These are phyloP conservation scores for Phragmites australis DNA, from an alignment of 176 grass and related monocot genomes.

Conservation along the genomic window DNA sequence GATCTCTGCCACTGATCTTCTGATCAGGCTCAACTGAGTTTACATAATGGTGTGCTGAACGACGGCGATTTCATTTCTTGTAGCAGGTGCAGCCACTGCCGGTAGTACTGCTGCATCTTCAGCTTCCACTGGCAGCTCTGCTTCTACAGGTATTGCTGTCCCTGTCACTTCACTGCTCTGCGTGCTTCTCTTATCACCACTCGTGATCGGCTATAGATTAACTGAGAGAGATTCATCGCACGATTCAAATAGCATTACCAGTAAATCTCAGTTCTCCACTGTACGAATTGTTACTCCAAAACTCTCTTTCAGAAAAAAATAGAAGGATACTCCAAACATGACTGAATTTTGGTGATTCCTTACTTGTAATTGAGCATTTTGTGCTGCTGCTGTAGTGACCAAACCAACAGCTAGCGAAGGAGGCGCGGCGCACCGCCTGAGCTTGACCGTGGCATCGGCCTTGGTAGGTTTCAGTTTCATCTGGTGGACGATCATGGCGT, in stretches of 20 bases:
- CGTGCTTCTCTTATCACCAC: not conserved
- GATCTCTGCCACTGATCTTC: not conserved
- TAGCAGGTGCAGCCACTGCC: constrained; percentile 16
- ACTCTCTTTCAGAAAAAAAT: not conserved
- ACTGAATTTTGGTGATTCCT: not conserved
- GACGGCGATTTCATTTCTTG: not conserved
- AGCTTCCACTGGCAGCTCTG: constrained; percentile 26
- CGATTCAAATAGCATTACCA: not conserved
- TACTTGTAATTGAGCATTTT: not conserved
- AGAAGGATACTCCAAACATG: too few species aligned
- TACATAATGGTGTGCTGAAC: not conserved
- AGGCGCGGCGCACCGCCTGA: not conserved
- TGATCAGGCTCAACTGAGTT: not conserved
- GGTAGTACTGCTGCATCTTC: constrained; percentile 36
- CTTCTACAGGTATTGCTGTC: constrained; percentile 48
- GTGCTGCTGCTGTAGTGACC: constrained; percentile 5
- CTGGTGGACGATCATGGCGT: constrained; percentile 5
- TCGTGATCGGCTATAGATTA: not conserved
- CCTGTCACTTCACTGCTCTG: not conserved
- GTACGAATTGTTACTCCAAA: not conserved
- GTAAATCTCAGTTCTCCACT: not conserved
- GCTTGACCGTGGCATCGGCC: not conserved
- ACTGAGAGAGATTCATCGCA: not conserved
- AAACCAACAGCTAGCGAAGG: constrained; percentile 32
- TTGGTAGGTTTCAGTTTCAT: constrained; percentile 28